Evolutionary conservation across 1,284 basidiomycete genomes (phyloP).

Genomic region (Fomitopsis pinicola): DNA sequence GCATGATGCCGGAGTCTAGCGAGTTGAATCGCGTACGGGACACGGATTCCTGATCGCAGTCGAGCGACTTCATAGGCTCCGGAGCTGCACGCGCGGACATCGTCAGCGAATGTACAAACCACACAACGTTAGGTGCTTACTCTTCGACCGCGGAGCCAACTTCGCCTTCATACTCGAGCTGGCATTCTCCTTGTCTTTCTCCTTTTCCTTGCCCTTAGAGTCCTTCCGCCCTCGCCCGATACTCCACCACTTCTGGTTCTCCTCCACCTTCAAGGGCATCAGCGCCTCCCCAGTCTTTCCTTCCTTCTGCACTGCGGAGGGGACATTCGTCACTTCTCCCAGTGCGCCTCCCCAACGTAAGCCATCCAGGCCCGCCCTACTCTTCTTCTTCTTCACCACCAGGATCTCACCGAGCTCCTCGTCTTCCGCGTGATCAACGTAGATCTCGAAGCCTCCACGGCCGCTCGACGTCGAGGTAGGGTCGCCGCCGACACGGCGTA

Average conservation of each 20-base stretch:
- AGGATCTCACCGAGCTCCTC: slow-evolving; percentile 65
- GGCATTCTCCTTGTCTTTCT: slow-evolving; percentile 27
- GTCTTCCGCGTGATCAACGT: slow-evolving; percentile 63
- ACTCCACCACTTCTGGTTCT: slow-evolving; percentile 75
- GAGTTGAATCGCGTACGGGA: slow-evolving; percentile 56
- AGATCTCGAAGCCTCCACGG: slow-evolving; percentile 62
- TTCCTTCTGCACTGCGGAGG: slow-evolving; percentile 20
- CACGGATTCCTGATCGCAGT: not conserved
- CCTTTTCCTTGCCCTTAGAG: slow-evolving; percentile 37
- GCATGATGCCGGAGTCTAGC: slow-evolving; percentile 54
- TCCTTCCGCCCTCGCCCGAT: slow-evolving; percentile 68
- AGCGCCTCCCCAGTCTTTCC: slow-evolving; percentile 20
- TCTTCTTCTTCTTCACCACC: slow-evolving; percentile 78
- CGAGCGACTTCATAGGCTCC: slow-evolving; percentile 35
- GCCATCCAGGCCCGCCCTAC: slow-evolving; percentile 55
- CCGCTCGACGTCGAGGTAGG: slow-evolving; percentile 31
- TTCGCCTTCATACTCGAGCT: not conserved
- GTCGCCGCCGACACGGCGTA: slow-evolving; percentile 46
- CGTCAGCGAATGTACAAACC: not conserved
- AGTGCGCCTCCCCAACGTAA: slow-evolving; percentile 50
- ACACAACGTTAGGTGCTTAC: slow-evolving; percentile 30
- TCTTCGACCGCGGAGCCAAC: slow-evolving; percentile 34
- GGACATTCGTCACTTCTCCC: slow-evolving; percentile 60
- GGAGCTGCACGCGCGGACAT: slow-evolving; percentile 32
- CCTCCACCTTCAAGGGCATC: slow-evolving; percentile 51